A percentile compares a stretch with the other conserved stretches of the same genome.
These are phyloP conservation scores for Quercus variabilis DNA, from an alignment of 306 rosid genomes.

Conservation along the genomic window DNA sequence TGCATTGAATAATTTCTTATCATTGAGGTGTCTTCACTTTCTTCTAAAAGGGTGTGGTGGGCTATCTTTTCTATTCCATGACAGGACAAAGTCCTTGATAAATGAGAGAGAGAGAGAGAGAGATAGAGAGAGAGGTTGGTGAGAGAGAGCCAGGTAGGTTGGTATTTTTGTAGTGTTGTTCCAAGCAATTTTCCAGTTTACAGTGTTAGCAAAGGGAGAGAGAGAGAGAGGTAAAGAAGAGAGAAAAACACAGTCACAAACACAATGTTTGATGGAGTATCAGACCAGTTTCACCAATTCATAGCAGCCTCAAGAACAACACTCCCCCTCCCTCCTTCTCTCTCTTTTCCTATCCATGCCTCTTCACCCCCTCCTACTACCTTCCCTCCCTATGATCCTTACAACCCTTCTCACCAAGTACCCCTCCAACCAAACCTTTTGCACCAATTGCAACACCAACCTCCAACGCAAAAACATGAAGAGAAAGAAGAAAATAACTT, in stretches of 20 bases:
- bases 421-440: slow-evolving; percentile 35
- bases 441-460: slow-evolving; percentile 36
- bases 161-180: slow-evolving; percentile 46
- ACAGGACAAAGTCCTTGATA: slow-evolving; percentile 71
- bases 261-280: slow-evolving; percentile 78
- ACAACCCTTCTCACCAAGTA: slow-evolving; percentile 6
- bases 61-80: slow-evolving; percentile 47
- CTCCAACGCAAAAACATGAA: slow-evolving; percentile 21
- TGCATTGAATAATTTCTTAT: slow-evolving; percentile 19
- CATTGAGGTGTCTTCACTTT: slow-evolving; percentile 68
- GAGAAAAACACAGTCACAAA: slow-evolving; percentile 33
- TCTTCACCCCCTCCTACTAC: slow-evolving; percentile 18
- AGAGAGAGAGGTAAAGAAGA: slow-evolving; percentile 27
- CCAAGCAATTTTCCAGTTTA: slow-evolving; percentile 48
- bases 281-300: slow-evolving; percentile 91
- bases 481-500: slow-evolving; percentile 16
- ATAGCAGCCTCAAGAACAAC: slow-evolving; percentile 52
- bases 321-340: slow-evolving; percentile 54
- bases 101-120: slow-evolving; percentile 54
- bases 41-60: slow-evolving; percentile 76
- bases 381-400: slow-evolving; percentile 38
- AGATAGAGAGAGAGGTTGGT: slow-evolving; percentile 17
- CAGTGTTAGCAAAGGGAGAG: slow-evolving; percentile 24
- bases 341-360: slow-evolving; percentile 55
- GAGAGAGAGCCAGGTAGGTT: background rate